A percentile compares a stretch with the other conserved stretches of the same genome.
phyloP scores from a whole-genome alignment of 768 basidiomycete genomes.

The Gyrodon lividus region DNA sequence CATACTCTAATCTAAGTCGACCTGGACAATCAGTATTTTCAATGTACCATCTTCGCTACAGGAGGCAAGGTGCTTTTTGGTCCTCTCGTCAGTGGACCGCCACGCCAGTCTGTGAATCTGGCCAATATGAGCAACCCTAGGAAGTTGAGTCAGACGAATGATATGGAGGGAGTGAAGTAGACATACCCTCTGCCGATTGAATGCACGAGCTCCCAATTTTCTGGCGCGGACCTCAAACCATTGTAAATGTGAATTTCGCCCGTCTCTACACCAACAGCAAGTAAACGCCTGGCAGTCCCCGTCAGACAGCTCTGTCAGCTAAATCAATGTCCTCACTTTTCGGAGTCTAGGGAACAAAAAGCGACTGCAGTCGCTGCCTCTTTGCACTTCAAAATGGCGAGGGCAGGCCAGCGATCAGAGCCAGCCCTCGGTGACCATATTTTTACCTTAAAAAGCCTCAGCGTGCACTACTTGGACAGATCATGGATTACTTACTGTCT shows the following conservation, averaged over 20 bases:
- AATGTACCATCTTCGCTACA: slow-evolving; percentile 94
- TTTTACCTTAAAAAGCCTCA: slow-evolving; percentile 58
- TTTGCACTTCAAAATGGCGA: slow-evolving; percentile 61
- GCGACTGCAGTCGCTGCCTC: slow-evolving; percentile 86
- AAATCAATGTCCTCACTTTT: slow-evolving; percentile 39
- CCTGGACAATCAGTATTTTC: slow-evolving; percentile 66
- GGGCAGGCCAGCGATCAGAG: slow-evolving; percentile 51
- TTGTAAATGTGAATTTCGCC: slow-evolving; percentile 71
- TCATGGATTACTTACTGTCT: slow-evolving; percentile 58
- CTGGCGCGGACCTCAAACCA: slow-evolving; percentile 27
- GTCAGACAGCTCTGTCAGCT: not conserved
- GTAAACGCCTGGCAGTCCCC: slow-evolving; percentile 39
- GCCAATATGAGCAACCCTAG: slow-evolving; percentile 70
- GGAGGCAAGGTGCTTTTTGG: slow-evolving; percentile 64
- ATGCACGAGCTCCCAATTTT: slow-evolving; percentile 47
- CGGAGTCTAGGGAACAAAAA: slow-evolving; percentile 43
- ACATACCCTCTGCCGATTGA: slow-evolving; percentile 54
- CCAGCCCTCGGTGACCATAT: slow-evolving; percentile 59
- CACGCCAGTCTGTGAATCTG: slow-evolving; percentile 83
- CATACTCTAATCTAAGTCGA: slow-evolving; percentile 46
- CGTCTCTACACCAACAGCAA: slow-evolving; percentile 85
- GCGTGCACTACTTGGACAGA: not conserved
- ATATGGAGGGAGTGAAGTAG: slow-evolving; percentile 3
- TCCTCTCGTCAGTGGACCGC: slow-evolving; percentile 46
- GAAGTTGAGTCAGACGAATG: slow-evolving; percentile 2